These are phyloP conservation scores for Scedosporium apiospermum DNA, from an alignment of 2,329 filamentous ascomycete genomes.

Conservation along the genomic window DNA sequence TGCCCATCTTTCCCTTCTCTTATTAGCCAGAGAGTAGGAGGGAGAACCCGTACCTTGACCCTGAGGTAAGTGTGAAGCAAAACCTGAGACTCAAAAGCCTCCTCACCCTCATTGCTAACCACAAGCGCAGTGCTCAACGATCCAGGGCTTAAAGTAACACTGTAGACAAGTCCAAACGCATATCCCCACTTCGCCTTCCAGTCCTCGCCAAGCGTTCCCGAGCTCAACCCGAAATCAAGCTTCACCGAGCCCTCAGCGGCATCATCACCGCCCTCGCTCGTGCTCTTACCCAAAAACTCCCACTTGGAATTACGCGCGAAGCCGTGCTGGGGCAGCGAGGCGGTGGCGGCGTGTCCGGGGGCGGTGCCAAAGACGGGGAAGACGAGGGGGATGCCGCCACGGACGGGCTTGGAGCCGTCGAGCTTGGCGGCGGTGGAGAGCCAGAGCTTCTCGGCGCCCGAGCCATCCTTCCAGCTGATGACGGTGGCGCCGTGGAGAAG, in stretches of 20 bases:
- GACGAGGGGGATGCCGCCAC: slow-evolving; percentile 85
- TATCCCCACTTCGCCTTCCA: slow-evolving; percentile 70
- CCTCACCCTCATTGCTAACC: slow-evolving; percentile 76
- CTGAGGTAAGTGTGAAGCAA: slow-evolving; percentile 86
- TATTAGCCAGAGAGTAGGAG: not conserved
- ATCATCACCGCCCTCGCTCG: slow-evolving; percentile 34
- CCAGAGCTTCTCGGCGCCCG: slow-evolving; percentile 76
- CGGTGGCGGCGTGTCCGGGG: slow-evolving; percentile 66
- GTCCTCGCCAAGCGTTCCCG: slow-evolving; percentile 58
- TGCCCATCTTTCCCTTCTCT: not conserved
- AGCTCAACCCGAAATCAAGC: slow-evolving; percentile 88
- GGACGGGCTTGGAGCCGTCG: slow-evolving; percentile 81
- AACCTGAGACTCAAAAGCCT: slow-evolving; percentile 83
- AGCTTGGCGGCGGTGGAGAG: slow-evolving; percentile 70
- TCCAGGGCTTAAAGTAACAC: slow-evolving; percentile 70
- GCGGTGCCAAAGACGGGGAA: slow-evolving; percentile 91
- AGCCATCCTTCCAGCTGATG: slow-evolving; percentile 80
- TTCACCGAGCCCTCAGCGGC: slow-evolving; percentile 60
- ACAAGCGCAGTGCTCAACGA: slow-evolving; percentile 73
- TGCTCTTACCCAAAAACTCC: slow-evolving; percentile 87
- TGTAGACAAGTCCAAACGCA: slow-evolving; percentile 86
- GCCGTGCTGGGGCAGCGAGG: slow-evolving; percentile 79
- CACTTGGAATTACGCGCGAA: slow-evolving; percentile 84
- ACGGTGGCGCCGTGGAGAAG: slow-evolving; percentile 90
- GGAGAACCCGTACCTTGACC: slow-evolving; percentile 51